These are phyloP conservation scores for Reutealis trisperma DNA, from an alignment of 345 rosid species.

Conservation along the genomic window DNA sequence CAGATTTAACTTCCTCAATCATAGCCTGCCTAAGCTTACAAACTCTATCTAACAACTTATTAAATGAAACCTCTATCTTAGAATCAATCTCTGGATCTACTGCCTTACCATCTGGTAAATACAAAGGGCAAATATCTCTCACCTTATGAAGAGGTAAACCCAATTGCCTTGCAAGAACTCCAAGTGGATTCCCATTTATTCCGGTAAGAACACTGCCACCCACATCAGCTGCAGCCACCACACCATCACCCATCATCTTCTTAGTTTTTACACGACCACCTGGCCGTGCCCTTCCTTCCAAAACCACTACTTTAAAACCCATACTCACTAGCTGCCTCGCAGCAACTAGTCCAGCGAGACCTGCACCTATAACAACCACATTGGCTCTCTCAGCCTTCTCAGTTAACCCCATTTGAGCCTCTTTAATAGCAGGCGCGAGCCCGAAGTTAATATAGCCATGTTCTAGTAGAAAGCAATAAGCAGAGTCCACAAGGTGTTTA, in stretches of 20 bases:
- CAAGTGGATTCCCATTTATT: constrained; percentile 89
- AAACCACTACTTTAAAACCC: constrained; percentile 88
- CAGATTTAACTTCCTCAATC: constrained; percentile 88
- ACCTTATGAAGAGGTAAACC: constrained; percentile 95
- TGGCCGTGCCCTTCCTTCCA: constrained; percentile 83
- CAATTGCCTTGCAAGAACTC: constrained; percentile 88
- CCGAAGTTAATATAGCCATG: constrained; percentile 94
- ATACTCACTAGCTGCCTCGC: constrained; percentile 77
- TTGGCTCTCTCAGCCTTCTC: constrained; percentile 60
- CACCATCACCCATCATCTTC: constrained; percentile 75
- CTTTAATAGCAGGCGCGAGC: constrained; percentile 63
- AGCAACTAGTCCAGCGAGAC: constrained; percentile 84
- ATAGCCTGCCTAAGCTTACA: constrained; percentile 95
- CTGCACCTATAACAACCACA: constrained; percentile 86
- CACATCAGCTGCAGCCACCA: constrained; percentile 77
- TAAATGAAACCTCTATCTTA: constrained; percentile 77
- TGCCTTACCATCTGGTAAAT: constrained; percentile 75
- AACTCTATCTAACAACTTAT: constrained; percentile 83
- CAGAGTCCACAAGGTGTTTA: constrained; percentile 59
- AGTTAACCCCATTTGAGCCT: constrained; percentile 56
- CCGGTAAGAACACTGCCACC: constrained; percentile 98
- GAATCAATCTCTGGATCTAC: constrained; percentile 81
- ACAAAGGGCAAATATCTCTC: constrained; percentile 89
- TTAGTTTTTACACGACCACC: constrained; percentile 90
- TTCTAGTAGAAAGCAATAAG: constrained; percentile 71